A percentile compares a stretch with the other conserved stretches of the same genome.
Evolutionary conservation across 163 green algal species (phyloP).

Genomic region (Chloroidium sp.): DNA sequence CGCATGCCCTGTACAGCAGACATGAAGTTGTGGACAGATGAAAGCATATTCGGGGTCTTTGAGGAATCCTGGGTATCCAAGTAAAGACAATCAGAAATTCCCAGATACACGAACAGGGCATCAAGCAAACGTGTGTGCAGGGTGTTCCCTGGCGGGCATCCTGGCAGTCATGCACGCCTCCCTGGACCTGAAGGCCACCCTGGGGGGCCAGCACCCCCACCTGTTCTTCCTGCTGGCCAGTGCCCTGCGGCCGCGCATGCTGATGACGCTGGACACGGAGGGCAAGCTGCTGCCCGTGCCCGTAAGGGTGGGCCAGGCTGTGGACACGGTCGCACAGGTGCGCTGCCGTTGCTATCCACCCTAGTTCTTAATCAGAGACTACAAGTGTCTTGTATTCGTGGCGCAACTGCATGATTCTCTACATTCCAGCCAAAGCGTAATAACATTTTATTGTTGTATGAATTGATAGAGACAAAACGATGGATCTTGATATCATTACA

Average conservation of each 20-base stretch:
- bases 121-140: constrained; percentile 22
- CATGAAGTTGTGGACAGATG: no score
- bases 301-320: constrained; percentile 84
- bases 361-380: no score
- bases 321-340: constrained; percentile 83
- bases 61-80: no score
- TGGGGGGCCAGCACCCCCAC: constrained; percentile 76
- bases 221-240: constrained; percentile 83
- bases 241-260: constrained; percentile 91
- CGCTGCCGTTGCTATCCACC: background rate
- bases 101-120: background rate
- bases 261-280: constrained; percentile 85
- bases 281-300: constrained; percentile 72
- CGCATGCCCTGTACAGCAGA: no score
- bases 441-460: no score
- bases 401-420: no score
- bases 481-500: no score
- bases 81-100: no score
- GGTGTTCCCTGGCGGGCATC: constrained; percentile 71
- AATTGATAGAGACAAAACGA: no score
- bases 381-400: no score
- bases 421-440: no score
- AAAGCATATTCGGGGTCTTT: no score
- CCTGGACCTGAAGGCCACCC: constrained; percentile 71
- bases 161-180: constrained; percentile 66